Percentiles rank a stretch among this genome's conserved stretches.
Conservation (phyloP, 1,284 basidiomycete species). For the Cutaneotrichosporon cavernicola region DNA sequence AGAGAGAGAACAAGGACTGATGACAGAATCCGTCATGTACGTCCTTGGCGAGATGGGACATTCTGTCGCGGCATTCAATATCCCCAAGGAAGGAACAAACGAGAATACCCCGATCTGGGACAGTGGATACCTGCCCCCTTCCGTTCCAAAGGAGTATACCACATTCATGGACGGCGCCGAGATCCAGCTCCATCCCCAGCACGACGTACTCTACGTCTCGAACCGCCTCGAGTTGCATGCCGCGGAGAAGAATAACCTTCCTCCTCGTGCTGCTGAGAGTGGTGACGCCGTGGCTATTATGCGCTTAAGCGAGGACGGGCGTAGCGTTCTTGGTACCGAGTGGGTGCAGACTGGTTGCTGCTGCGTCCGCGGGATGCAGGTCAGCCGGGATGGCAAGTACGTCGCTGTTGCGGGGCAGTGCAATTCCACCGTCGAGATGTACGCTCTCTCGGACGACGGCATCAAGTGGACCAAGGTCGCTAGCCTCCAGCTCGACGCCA, state of each 20-base stretch:
- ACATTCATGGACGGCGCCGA: conserved; percentile 46
- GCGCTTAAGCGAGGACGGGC: conserved; percentile 31
- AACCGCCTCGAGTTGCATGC: conserved; percentile 48
- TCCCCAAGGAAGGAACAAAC: conserved; percentile 29
- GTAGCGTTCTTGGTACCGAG: conserved; percentile 30
- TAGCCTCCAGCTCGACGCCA: conserved; percentile 65
- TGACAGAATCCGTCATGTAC: conserved; percentile 45
- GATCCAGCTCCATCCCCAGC: conserved; percentile 35
- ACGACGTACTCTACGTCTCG: conserved; percentile 44
- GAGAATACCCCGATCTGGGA: background rate
- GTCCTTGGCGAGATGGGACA: conserved; percentile 48
- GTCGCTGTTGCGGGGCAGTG: conserved; percentile 47
- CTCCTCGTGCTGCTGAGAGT: conserved; percentile 22
- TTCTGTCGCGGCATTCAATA: conserved; percentile 39
- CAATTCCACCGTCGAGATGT: conserved; percentile 46
- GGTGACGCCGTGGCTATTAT: conserved; percentile 50
- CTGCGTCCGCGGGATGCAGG: conserved; percentile 44
- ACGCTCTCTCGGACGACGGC: conserved; percentile 34
- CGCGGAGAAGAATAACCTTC: conserved; percentile 30
- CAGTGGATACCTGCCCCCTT: conserved; percentile 34
- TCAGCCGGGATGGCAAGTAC: conserved; percentile 47
- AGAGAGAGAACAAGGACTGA: background rate
- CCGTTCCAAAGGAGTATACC: conserved; percentile 34
- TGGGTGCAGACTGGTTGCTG: conserved; percentile 43
- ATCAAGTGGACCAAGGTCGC: conserved; percentile 55